Percentiles rank a stretch among this genome's conserved stretches.
Conservation (phyloP, 306 rosid species). For the Pterocarpus santalinus region DNA sequence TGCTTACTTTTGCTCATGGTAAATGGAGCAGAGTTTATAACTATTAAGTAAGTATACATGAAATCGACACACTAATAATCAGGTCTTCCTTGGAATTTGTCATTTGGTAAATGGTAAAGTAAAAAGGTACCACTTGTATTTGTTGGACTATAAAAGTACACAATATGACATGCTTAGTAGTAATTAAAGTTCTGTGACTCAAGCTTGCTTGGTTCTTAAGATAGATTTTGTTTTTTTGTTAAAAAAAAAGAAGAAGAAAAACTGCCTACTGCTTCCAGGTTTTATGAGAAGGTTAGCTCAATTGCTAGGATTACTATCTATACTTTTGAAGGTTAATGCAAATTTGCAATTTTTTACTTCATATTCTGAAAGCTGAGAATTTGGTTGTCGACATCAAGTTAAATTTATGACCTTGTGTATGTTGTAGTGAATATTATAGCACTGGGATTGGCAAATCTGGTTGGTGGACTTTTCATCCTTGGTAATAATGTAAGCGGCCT, state of each 20-base stretch:
- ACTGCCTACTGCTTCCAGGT: background rate
- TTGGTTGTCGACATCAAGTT: conserved; percentile 12
- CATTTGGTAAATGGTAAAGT: no score
- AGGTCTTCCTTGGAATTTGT: no score
- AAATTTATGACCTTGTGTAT: conserved; percentile 32
- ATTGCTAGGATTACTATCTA: background rate
- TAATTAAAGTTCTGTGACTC: background rate
- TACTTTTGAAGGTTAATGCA: background rate
- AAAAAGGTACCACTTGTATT: no score
- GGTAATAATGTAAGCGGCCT: conserved; percentile 58
- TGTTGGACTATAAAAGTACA: no score
- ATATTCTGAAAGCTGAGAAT: conserved; percentile 17
- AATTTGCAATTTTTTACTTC: conserved; percentile 8
- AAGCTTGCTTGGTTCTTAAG: background rate
- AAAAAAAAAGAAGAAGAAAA: background rate
- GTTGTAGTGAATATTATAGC: conserved; percentile 55
- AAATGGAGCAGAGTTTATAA: background rate
- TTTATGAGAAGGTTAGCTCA: background rate
- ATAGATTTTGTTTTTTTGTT: background rate
- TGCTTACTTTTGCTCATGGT: background rate
- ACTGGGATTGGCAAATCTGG: conserved; percentile 61
- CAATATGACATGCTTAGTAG: background rate
- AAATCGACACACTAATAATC: no score
- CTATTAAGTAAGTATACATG: no score
- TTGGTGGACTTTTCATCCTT: conserved; percentile 59